Percentiles rank a stretch among this genome's conserved stretches.
These are phyloP conservation scores for Euphrasia confusa DNA, from an alignment of 257 asterid species.

Conservation along the genomic window DNA sequence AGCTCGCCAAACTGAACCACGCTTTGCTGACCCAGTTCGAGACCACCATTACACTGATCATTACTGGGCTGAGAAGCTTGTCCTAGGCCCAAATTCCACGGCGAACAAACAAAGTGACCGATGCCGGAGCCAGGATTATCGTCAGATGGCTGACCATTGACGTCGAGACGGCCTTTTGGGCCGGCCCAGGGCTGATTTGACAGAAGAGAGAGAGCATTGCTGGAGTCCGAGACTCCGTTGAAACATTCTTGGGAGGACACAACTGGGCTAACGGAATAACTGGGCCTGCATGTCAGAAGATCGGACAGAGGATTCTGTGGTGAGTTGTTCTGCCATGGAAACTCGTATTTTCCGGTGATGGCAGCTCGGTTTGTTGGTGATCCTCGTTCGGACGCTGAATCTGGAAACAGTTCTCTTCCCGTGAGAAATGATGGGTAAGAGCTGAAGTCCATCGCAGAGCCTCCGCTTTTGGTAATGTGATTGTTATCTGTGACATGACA, in stretches of 20 bases:
- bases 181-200: conserved; percentile 78
- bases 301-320: conserved; percentile 40
- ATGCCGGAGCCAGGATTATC: conserved; percentile 34
- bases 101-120: conserved; percentile 38
- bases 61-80: conserved; percentile 29
- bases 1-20: conserved; percentile 45
- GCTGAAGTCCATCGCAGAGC: conserved; percentile 74
- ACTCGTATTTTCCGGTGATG: conserved; percentile 37
- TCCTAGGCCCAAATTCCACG: conserved; percentile 51
- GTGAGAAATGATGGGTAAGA: conserved; percentile 32
- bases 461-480: conserved; percentile 41
- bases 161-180: conserved; percentile 55
- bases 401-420: conserved; percentile 46
- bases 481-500: conserved; percentile 41
- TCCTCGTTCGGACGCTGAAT: conserved; percentile 37
- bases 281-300: conserved; percentile 34
- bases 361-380: conserved; percentile 33
- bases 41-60: conserved; percentile 43
- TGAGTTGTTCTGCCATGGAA: conserved; percentile 56
- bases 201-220: conserved; percentile 99
- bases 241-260: conserved; percentile 48
- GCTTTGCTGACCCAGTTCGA: conserved; percentile 52
- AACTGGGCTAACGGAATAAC: conserved; percentile 30
- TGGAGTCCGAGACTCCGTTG: conserved; percentile 49
- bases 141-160: conserved; percentile 42